Conservation (phyloP, 2,329 filamentous ascomycete genomes). For the Cordyceps fumosorosea region DNA sequence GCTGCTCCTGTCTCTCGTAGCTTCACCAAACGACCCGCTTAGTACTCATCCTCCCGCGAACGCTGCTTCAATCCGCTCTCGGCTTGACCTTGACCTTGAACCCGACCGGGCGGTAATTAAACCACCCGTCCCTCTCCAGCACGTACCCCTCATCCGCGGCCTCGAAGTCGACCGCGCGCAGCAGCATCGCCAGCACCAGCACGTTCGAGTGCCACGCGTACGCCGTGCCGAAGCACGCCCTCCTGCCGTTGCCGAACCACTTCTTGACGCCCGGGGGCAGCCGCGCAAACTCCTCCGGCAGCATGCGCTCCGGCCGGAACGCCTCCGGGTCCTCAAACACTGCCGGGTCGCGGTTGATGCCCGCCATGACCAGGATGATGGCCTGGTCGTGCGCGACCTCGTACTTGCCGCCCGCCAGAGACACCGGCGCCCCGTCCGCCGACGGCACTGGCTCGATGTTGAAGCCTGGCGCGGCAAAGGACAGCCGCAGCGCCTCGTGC, state of each 20-base stretch:
- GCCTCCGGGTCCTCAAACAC: slow-evolving; percentile 41
- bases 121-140: slow-evolving; percentile 44
- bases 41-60: too few relatives aligned
- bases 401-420: slow-evolving; percentile 42
- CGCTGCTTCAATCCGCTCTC: slow-evolving; percentile 18
- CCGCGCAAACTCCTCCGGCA: slow-evolving; percentile 36
- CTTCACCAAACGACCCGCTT: background rate
- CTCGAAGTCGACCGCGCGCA: slow-evolving; percentile 41
- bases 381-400: slow-evolving; percentile 41
- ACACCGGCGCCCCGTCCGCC: slow-evolving; percentile 36
- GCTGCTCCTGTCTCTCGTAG: background rate
- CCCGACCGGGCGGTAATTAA: slow-evolving; percentile 43
- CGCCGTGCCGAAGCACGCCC: slow-evolving; percentile 45
- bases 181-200: slow-evolving; percentile 35
- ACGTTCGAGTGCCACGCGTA: slow-evolving; percentile 42
- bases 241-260: slow-evolving; percentile 46
- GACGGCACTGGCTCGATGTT: slow-evolving; percentile 42
- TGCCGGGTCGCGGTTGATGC: slow-evolving; percentile 42
- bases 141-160: slow-evolving; percentile 32
- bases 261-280: slow-evolving; percentile 41
- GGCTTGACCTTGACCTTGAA: slow-evolving; percentile 38
- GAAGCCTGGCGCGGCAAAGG: slow-evolving; percentile 47
- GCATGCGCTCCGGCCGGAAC: slow-evolving; percentile 44
- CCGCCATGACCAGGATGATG: slow-evolving; percentile 43
- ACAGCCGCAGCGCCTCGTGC: slow-evolving; percentile 48